Base-by-base conservation (phyloP, 1,139 yeast genomes). In the Sugiyamaella neomexicana region DNA sequence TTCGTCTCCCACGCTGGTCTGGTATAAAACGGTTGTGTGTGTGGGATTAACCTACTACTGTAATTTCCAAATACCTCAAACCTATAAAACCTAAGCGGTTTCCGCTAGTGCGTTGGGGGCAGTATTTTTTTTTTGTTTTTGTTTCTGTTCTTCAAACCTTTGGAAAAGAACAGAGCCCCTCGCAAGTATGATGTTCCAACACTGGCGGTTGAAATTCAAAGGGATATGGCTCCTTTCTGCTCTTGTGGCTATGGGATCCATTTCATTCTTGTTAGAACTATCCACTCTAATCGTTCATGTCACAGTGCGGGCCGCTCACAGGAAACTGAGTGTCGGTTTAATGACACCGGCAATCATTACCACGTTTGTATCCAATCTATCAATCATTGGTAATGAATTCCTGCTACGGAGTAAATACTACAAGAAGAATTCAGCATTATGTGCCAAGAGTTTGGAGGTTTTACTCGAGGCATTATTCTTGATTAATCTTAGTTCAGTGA, bases 211-310 rank as follows among this genome's bases (percentile, higher is more conserved):
- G 17, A 29, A 13, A 13, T 8, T 45, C 37, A 49, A 49, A 25
- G n/a, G 16, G 12, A 4, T 16, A 38, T 37, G 46, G 44, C 39
- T 52, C 16, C 13, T 46, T 31, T 34, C 25, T 15, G 29, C 46
- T 5, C 39, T 50, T 16, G 32, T 52, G 8, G 25, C 34, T 10
- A 37, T 37, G 7, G 53, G 55, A 2, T n/a, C 17, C n/a, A 39
- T 39, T 20, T 43, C 50, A 9, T 38, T 49, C 13, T n/a, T 41
- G 5, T 23, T 53, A n/a, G 47, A 37, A 23, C 12, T 45, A 5
- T 23, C 55, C 8, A 27, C 50, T n/a, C 31, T 53, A 15, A 38
- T 48, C 10, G 40, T 53, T n/a, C 55, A 53, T 31, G 46, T 37
- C 9, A 32, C 31, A 8, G 46, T 40, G n/a, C 36, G 46, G 12